Conservation (phyloP, 1,284 basidiomycete genomes). For the Vanrija pseudolonga region DNA sequence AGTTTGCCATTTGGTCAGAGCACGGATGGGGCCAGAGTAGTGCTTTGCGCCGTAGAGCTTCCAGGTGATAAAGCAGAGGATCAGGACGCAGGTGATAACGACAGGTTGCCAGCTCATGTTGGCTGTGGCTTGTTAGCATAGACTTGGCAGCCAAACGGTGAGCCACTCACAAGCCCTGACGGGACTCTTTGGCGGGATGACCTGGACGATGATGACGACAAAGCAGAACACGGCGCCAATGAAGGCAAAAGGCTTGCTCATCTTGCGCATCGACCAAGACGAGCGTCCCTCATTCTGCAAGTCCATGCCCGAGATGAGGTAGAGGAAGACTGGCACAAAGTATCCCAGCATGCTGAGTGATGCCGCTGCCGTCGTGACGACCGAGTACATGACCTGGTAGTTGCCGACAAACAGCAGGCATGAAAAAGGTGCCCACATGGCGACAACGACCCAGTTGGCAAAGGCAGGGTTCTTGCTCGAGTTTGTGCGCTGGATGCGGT, state of each 20-base stretch:
- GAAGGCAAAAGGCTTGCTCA: constrained; percentile 36
- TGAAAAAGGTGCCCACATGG: constrained; percentile 33
- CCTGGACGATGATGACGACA: constrained; percentile 32
- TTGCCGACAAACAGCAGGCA: constrained; percentile 3
- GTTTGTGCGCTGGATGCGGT: constrained; percentile 38
- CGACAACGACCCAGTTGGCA: constrained; percentile 41
- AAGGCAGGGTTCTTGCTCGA: constrained; percentile 33
- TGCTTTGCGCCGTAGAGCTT: constrained; percentile 23
- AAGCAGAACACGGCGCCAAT: constrained; percentile 32
- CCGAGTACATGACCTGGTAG: constrained; percentile 26
- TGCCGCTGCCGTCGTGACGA: constrained; percentile 36
- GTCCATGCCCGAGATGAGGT: constrained; percentile 39
- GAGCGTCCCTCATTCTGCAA: constrained; percentile 43
- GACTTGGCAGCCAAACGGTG: constrained; percentile 13
- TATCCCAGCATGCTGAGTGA: constrained; percentile 43
- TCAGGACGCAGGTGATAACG: constrained; percentile 31
- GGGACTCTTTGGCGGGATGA: constrained; percentile 33
- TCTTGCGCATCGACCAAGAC: constrained; percentile 40
- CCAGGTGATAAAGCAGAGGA: constrained; percentile 34
- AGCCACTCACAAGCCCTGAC: constrained; percentile 22
- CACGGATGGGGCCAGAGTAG: constrained; percentile 47
- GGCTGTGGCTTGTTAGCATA: neutral
- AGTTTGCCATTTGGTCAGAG: constrained; percentile 48
- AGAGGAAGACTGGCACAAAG: constrained; percentile 37
- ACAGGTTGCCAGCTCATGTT: constrained; percentile 45